A percentile compares a stretch with the other conserved stretches of the same genome.
phyloP scores from a whole-genome alignment of 371 early-diverging fungal species.

The Mortierella polycephala region DNA sequence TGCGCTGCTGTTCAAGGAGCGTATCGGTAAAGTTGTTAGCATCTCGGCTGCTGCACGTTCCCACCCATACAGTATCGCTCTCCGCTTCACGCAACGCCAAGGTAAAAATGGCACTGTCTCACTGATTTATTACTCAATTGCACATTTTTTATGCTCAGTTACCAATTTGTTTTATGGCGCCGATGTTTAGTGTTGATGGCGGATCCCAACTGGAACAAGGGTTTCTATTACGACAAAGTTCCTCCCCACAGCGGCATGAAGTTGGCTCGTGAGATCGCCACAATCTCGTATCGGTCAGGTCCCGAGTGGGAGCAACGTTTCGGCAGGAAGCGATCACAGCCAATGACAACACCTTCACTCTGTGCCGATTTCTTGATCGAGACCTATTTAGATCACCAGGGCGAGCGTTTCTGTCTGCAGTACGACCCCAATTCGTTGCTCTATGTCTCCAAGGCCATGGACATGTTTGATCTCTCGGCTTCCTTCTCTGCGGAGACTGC shows the following conservation, averaged over 20 bases:
- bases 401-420: conserved; percentile 90
- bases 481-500: conserved; percentile 60
- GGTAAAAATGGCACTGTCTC: conserved; percentile 45
- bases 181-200: conserved; percentile 80
- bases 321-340: conserved; percentile 84
- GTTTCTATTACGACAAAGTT: conserved; percentile 90
- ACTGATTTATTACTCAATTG: neutral
- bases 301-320: conserved; percentile 98
- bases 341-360: conserved; percentile 79
- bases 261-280: conserved; percentile 89
- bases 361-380: conserved; percentile 96
- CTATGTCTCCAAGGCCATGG: conserved; percentile 97
- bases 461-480: conserved; percentile 92
- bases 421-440: conserved; percentile 95
- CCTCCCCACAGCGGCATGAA: conserved; percentile 97
- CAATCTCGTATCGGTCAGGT: conserved; percentile 91
- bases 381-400: conserved; percentile 96
- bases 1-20: conserved; percentile 84
- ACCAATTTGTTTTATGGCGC: neutral
- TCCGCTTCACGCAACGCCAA: conserved; percentile 91
- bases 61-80: conserved; percentile 95
- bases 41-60: conserved; percentile 95
- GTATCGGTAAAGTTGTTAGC: conserved; percentile 81
- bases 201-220: conserved; percentile 95
- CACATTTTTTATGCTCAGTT: neutral